Evolutionary conservation across 1,284 basidiomycete species (phyloP).

Genomic region (Trichosporon asahii): DNA sequence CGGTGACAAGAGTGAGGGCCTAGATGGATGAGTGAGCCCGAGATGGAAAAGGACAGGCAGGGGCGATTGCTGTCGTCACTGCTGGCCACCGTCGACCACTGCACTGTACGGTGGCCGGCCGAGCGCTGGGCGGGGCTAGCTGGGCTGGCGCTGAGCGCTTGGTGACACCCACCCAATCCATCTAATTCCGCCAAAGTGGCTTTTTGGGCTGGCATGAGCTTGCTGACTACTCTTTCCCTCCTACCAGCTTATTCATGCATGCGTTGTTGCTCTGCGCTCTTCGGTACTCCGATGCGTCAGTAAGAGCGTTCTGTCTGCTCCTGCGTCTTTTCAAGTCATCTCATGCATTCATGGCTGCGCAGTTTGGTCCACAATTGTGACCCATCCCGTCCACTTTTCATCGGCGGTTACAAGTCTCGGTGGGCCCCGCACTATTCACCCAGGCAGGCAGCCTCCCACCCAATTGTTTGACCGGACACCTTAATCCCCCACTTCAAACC

Average conservation of each 20-base stretch:
- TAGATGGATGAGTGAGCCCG: background rate
- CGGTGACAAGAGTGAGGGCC: background rate
- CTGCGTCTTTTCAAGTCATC: background rate
- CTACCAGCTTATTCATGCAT: background rate
- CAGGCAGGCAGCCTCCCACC: background rate
- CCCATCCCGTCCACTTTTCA: background rate
- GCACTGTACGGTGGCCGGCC: background rate
- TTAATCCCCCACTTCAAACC: background rate
- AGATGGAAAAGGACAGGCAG: background rate
- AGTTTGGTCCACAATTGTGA: background rate
- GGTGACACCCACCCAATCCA: background rate
- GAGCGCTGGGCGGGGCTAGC: too few relatives aligned
- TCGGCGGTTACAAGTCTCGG: background rate
- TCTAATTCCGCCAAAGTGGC: constrained; percentile 17
- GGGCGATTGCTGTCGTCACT: background rate
- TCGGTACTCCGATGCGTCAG: background rate
- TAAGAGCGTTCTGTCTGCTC: too few relatives aligned
- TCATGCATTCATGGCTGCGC: background rate
- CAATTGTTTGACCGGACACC: constrained; percentile 4
- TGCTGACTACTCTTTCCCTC: background rate
- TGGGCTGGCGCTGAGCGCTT: background rate
- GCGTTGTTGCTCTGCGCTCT: background rate
- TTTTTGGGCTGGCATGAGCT: background rate
- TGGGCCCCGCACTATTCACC: background rate
- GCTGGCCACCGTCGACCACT: background rate